Conservation (phyloP, 164 flowering plant genomes). For the Tinospora cordifolia region DNA sequence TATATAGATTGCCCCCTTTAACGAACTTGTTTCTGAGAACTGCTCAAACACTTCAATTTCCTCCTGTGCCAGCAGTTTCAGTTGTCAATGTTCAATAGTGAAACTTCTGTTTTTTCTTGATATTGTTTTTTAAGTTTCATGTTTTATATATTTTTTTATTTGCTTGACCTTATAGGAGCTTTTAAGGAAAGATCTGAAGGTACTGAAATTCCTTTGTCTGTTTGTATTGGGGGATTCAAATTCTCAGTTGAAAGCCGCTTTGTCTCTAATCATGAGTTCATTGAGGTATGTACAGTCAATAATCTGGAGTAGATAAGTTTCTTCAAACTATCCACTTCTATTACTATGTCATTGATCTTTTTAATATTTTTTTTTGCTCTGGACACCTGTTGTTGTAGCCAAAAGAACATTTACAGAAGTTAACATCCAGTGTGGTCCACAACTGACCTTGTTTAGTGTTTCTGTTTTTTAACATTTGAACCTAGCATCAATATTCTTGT, state of each 20-base stretch:
- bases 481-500: not conserved
- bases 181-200: slow-evolving; percentile 23
- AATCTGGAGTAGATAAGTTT: not conserved
- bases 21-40: not conserved
- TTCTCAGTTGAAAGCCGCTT: slow-evolving; percentile 53
- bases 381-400: not conserved
- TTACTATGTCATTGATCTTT: not conserved
- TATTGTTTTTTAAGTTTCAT: not conserved
- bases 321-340: not conserved
- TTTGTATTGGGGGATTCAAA: slow-evolving; percentile 48
- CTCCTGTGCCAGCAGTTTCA: slow-evolving; percentile 3
- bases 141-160: slow-evolving; percentile 4
- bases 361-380: not conserved
- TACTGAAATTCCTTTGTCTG: slow-evolving; percentile 31
- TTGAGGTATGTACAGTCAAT: slow-evolving; percentile 71
- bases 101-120: not conserved
- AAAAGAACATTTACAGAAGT: not conserved
- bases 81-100: not conserved
- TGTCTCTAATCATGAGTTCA: slow-evolving; percentile 76
- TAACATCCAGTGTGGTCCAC: not conserved
- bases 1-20: not conserved
- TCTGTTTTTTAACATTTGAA: not conserved
- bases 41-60: not conserved
- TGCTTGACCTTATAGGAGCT: slow-evolving; percentile 26
- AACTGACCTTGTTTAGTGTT: not conserved